Conservation (phyloP, 192 early-diverging fungal species). For the Phlyctochytrium arcticum region DNA sequence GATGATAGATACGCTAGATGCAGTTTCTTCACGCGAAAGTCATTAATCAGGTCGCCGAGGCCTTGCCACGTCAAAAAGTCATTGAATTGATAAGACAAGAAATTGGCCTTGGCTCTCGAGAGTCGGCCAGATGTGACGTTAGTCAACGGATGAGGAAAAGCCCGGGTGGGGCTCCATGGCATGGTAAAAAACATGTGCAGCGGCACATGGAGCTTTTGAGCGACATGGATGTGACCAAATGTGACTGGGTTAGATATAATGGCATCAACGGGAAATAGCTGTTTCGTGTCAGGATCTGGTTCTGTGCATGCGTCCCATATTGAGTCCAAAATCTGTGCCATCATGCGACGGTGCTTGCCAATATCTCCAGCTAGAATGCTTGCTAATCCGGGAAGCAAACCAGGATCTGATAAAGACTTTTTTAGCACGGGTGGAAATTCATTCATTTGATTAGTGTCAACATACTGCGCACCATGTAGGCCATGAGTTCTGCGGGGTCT, state of each 20-base stretch:
- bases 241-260: slow-evolving; percentile 67
- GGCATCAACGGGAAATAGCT: slow-evolving; percentile 43
- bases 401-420: not conserved
- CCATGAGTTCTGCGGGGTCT: slow-evolving; percentile 60
- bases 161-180: slow-evolving; percentile 72
- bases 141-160: slow-evolving; percentile 70
- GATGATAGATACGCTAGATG: slow-evolving; percentile 2
- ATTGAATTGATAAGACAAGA: slow-evolving; percentile 64
- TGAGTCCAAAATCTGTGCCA: slow-evolving; percentile 55
- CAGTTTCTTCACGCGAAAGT: slow-evolving; percentile 43
- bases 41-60: slow-evolving; percentile 51
- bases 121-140: slow-evolving; percentile 39
- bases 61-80: slow-evolving; percentile 69
- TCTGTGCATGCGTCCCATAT: slow-evolving; percentile 56
- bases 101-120: slow-evolving; percentile 50
- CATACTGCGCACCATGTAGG: slow-evolving; percentile 43
- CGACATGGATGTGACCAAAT: slow-evolving; percentile 66
- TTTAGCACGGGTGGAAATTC: no score
- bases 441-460: no score
- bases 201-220: slow-evolving; percentile 59
- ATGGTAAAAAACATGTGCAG: slow-evolving; percentile 67
- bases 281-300: not conserved
- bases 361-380: slow-evolving; percentile 57
- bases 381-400: not conserved
- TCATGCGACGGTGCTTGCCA: slow-evolving; percentile 57